A percentile compares a stretch with the other conserved stretches of the same genome.
Evolutionary conservation across 129 eudicot species (phyloP).

Genomic region (Solidago caesia): DNA sequence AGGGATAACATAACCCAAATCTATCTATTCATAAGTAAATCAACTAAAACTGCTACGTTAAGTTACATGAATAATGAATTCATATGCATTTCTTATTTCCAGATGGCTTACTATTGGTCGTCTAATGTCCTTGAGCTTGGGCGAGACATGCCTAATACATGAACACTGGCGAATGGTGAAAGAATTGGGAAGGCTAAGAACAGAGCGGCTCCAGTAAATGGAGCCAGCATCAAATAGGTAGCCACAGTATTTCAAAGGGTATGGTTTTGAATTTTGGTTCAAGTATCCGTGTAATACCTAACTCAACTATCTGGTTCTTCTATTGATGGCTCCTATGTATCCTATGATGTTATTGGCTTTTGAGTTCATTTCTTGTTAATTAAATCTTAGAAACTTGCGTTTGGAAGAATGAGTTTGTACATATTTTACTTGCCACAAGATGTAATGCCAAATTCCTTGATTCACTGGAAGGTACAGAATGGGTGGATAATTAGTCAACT

Average conservation of each 20-base stretch:
- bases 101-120: slow-evolving; percentile 95
- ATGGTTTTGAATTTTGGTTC: slow-evolving; percentile 13
- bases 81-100: slow-evolving; percentile 18
- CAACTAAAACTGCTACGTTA: background rate
- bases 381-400: background rate
- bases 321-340: slow-evolving; percentile 17
- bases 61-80: background rate
- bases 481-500: no score
- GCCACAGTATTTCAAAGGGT: slow-evolving; percentile 2
- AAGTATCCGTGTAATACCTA: background rate
- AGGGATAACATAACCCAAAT: no score
- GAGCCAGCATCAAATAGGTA: background rate
- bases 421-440: no score
- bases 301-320: background rate
- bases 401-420: slow-evolving; percentile 6
- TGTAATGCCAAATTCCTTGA: background rate
- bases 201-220: slow-evolving; percentile 53
- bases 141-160: slow-evolving; percentile 60
- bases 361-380: background rate
- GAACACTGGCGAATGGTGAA: slow-evolving; percentile 97
- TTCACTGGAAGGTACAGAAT: no score
- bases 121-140: slow-evolving; percentile 70
- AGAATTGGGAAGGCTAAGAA: slow-evolving; percentile 79
- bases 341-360: background rate
- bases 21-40: no score